Percentiles rank a stretch among this genome's conserved stretches.
These are phyloP conservation scores for Termitomyces sp. DNA, from an alignment of 768 basidiomycete genomes.

Conservation along the genomic window DNA sequence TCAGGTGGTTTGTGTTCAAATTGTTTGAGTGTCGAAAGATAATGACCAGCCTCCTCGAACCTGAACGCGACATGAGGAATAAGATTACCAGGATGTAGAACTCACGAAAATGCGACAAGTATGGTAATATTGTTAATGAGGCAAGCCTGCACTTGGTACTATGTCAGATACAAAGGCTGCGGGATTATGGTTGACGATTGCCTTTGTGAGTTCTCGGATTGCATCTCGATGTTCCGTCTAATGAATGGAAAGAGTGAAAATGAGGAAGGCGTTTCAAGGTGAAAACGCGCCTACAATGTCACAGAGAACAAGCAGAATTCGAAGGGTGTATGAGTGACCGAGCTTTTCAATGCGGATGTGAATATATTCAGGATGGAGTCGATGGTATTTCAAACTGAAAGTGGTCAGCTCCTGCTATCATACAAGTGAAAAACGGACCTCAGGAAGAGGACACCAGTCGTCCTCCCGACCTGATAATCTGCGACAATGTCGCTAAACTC, in stretches of 20 bases:
- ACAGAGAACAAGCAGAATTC: conserved; percentile 84
- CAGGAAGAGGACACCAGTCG: conserved; percentile 87
- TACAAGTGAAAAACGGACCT: conserved; percentile 45
- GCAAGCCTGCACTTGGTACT: conserved; percentile 47
- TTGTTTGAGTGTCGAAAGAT: conserved; percentile 87
- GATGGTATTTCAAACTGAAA: conserved; percentile 83
- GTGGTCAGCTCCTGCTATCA: not conserved
- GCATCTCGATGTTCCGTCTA: conserved; percentile 89
- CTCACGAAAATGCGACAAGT: conserved; percentile 88
- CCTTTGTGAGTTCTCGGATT: conserved; percentile 91
- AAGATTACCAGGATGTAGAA: conserved; percentile 3
- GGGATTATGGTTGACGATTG: conserved; percentile 17
- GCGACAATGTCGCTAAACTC: conserved; percentile 92
- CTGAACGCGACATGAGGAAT: conserved; percentile 32
- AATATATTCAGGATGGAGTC: conserved; percentile 96
- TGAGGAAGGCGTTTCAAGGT: not conserved
- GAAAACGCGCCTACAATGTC: conserved; percentile 71
- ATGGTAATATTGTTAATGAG: conserved; percentile 92
- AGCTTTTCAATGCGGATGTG: conserved; percentile 87
- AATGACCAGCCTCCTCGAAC: conserved; percentile 87
- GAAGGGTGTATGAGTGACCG: conserved; percentile 72
- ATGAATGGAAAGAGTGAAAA: not conserved
- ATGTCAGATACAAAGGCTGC: not conserved
- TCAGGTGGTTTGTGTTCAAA: conserved; percentile 93
- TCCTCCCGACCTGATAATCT: conserved; percentile 94